Evolutionary conservation across 2,329 filamentous ascomycete genomes (phyloP), one percentile per base, ranked within the genome.

Genomic region (Nakataea oryzae): DNA sequence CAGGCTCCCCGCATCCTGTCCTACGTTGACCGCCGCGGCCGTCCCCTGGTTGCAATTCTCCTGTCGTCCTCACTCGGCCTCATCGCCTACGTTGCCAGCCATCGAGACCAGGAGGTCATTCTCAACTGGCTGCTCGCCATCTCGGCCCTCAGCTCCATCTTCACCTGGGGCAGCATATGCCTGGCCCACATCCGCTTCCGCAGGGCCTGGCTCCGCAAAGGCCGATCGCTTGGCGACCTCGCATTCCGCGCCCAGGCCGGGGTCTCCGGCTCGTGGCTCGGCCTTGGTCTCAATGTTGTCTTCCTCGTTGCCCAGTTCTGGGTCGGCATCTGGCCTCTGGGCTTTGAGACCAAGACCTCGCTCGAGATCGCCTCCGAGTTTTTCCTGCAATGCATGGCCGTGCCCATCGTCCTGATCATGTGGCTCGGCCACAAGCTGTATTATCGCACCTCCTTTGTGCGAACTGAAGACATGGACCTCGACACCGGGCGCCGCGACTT

Each of bases 171-270:
- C 62, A 89, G 89, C 66, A 93, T 96, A 73, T 96, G 91, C 73
- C 77, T 96, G n/a, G 85, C 88, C 28, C 93, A 97, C 74, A 96
- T 97, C 70, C 91, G 92, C 62, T 97, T 97, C 82, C 90, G 93
- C 65, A 76, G 77, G 29, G 90, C 87, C n/a, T 96, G 91, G 91
- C 80, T 78, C 57, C 70, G 76, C 14, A 84, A 87, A 64, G 89
- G 89, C 57, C 88, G 87, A 71, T 80, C 78, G n/a, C 77, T 93
- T 47, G 79, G 86, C 62, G 90, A 96, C 68, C 81, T 97, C 7
- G 89, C 93, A 8, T 97, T 95, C 78, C 79, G 77, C 47, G 90
- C 90, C 0, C 90, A 96, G 71, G 84, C 89, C 5, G 93, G 93
- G 64, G 77, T 95, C 11, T 67, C 82, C 12, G 93, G 93, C 12